Base-by-base conservation (phyloP, 306 rosid species). In the Cicer cuneatum region DNA sequence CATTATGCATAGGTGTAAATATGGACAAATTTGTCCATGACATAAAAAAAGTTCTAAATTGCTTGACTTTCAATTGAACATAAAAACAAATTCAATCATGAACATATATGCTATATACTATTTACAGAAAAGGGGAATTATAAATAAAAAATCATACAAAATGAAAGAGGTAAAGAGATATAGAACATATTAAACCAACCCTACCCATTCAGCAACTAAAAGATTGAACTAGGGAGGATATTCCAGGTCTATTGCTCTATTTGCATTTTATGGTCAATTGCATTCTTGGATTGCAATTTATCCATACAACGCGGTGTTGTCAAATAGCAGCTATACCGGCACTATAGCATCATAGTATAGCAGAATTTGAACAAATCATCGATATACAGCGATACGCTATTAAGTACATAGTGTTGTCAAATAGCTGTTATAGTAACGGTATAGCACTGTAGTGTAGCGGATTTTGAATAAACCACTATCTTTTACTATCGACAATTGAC, bases 121-220 rank as follows among this genome's bases (percentile, higher is more conserved):
- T 84, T 78, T 86, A 89, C 95, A 89, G 41, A 49, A 67, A 78
- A 68, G 41, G 47, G 72, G 21, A 60, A 82, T 76, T 61, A 80
- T 64, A 48, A 13, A 62, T 48, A 71, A 80, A 45, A 33, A 46
- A 2, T 24, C 29, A 24, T 37, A 45, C 43, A n/a, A 42, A 82
- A 9, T 35, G 7, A 72, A 49, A n/a, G 72, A 83, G 60, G 66
- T 71, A 80, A 21, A 67, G 76, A 45, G 68, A 84, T 7, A 35
- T 40, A 68, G 19, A 85, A 49, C 74, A 68, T 75, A 80, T 48
- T 7, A 65, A 73, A 52, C 82, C 78, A 75, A 85, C 65, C 83
- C 81, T 83, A 80, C 74, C 82, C 69, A 76, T 72, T 63, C 61
- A 73, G 58, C 84, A 59, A 74, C 79, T 79, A 78, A 85, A 74